Evolutionary conservation across 257 asterid genomes (phyloP), one percentile per base, ranked within the genome.

Genomic region (Solanum dulcamara): DNA sequence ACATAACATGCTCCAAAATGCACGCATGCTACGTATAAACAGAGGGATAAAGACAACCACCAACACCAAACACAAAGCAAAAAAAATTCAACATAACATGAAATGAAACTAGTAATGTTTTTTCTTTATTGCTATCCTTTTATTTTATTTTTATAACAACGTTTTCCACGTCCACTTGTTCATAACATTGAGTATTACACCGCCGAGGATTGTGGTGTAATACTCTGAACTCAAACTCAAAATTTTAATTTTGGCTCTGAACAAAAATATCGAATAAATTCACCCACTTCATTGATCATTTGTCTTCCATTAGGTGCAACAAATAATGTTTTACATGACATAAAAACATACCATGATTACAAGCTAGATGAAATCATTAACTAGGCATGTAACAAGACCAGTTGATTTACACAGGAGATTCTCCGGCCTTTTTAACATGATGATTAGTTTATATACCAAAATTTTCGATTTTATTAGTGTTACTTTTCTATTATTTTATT

Each of bases 11-110:
- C 4, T 26, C 8, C 57, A 35, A 89, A 82, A 83, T 86, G n/a
- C 86, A 72, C 81, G 89, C 92, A 86, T 85, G 92, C 90, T 44
- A 85, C 85, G 88, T 86, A 85, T 68, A 38, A 81, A 86, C 92
- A 86, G 13, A 18, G 24, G 82, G 72, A 81, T 85, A 84, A 81
- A 84, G 88, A 88, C 92, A 86, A 81, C 83, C 10, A 18, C 48
- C 44, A 26, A 82, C 38, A 81, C 75, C 85, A 81, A 42, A 60
- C 42, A 60, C 20, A 28, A 64, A 59, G n/a, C 38, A 82, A 42
- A 38, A 12, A 24, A 82, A 77, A n/a, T n/a, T n/a, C 40, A 17
- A 7, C 32, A 42, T 74, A 33, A 42, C 81, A 75, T 24, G 22
- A 44, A 75, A 42, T 44, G 22, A 44, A 74, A 42, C 57, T 42